These are phyloP conservation scores for Sambucus nigra DNA, from an alignment of 129 eudicot genomes.

Conservation along the genomic window DNA sequence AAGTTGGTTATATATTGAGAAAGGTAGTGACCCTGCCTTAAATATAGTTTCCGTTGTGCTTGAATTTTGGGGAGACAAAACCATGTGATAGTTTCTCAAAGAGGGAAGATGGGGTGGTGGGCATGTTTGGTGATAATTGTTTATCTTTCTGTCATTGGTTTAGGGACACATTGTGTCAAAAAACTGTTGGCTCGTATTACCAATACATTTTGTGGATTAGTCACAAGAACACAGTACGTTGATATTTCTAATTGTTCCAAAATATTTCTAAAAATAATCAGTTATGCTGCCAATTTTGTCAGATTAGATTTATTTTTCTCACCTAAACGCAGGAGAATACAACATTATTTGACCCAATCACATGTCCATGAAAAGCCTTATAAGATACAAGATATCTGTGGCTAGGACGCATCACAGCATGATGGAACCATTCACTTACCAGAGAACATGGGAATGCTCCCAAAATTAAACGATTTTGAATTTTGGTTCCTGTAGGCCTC, in stretches of 20 bases:
- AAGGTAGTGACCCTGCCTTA: background rate
- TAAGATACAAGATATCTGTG: too few species aligned
- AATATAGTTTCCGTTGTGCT: slow-evolving; percentile 5
- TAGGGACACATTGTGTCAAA: slow-evolving; percentile 7
- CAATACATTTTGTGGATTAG: too few species aligned
- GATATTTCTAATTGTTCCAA: too few species aligned
- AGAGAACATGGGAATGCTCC: slow-evolving; percentile 9
- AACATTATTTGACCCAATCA: too few species aligned
- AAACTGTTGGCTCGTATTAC: slow-evolving; percentile 1
- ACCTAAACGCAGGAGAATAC: too few species aligned
- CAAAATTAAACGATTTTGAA: too few species aligned
- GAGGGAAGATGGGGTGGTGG: slow-evolving; percentile 6
- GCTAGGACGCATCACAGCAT: too few species aligned
- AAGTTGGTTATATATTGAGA: slow-evolving; percentile 10
- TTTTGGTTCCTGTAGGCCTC: too few species aligned
- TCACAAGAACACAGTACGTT: too few species aligned
- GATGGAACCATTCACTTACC: slow-evolving; percentile 2
- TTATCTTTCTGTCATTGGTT: slow-evolving; percentile 5
- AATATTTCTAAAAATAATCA: too few species aligned
- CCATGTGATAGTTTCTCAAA: slow-evolving; percentile 4
- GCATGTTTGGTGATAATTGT: slow-evolving; percentile 8
- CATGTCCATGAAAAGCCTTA: slow-evolving; percentile 3
- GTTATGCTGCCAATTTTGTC: too few species aligned
- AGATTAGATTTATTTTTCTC: too few species aligned
- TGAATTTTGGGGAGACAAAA: background rate